Evolutionary conservation across 2,329 filamentous ascomycete genomes (phyloP).

Genomic region (Botryotinia calthae): DNA sequence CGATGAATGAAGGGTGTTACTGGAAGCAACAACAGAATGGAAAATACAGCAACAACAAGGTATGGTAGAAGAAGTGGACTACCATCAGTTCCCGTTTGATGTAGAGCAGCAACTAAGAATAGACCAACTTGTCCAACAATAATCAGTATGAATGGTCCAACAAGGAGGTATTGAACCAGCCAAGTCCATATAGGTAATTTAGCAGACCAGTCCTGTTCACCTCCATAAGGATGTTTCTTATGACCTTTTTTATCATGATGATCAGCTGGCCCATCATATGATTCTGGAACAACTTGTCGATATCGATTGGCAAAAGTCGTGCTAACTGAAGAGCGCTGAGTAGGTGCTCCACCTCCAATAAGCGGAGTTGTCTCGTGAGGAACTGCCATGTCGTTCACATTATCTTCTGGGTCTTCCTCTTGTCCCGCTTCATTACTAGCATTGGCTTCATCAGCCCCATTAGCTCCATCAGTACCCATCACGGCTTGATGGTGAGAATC

Average conservation of each 20-base stretch:
- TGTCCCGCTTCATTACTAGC: constrained; percentile 35
- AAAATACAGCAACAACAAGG: constrained; percentile 63
- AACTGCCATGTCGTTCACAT: neutral
- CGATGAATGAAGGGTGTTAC: constrained; percentile 83
- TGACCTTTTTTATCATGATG: constrained; percentile 34
- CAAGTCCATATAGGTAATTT: constrained; percentile 80
- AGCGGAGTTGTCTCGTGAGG: constrained; percentile 55
- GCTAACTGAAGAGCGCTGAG: constrained; percentile 50
- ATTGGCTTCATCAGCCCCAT: constrained; percentile 37
- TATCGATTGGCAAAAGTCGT: constrained; percentile 57
- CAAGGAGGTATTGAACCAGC: constrained; percentile 78
- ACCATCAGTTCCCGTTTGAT: constrained; percentile 84
- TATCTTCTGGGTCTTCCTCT: constrained; percentile 32
- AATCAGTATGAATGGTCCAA: constrained; percentile 75
- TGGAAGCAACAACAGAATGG: constrained; percentile 71
- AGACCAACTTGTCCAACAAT: constrained; percentile 75
- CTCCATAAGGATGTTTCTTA: constrained; percentile 52
- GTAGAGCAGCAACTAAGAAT: constrained; percentile 66
- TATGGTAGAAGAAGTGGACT: constrained; percentile 70
- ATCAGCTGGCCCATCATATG: constrained; percentile 29
- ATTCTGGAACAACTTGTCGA: constrained; percentile 34
- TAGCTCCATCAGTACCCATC: constrained; percentile 41
- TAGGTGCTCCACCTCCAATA: constrained; percentile 41
- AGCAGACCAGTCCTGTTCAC: constrained; percentile 84
- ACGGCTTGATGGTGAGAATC: constrained; percentile 35